Evolutionary conservation across 805 yeast species (phyloP).

Genomic region (Wickerhamiella kurtzmanii): DNA sequence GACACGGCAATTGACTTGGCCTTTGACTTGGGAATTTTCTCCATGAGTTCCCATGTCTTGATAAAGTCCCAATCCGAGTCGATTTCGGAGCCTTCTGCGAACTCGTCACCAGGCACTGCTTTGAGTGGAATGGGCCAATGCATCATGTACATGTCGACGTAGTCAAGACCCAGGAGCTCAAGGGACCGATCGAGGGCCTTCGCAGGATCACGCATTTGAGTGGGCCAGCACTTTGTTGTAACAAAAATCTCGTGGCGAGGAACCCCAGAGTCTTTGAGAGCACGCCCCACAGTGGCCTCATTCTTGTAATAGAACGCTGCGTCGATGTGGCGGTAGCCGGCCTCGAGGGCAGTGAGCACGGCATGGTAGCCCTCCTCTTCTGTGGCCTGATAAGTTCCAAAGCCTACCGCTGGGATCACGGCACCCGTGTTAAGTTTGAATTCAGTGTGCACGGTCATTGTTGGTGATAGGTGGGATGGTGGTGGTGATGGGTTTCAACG

Average conservation of each 20-base stretch:
- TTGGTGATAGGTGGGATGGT: not conserved
- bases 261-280: slow-evolving; percentile 27
- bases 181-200: slow-evolving; percentile 45
- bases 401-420: slow-evolving; percentile 12
- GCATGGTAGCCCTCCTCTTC: slow-evolving; percentile 23
- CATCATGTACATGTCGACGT: slow-evolving; percentile 57
- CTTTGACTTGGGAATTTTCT: slow-evolving; percentile 39
- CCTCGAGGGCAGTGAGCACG: slow-evolving; percentile 44
- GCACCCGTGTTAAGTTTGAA: slow-evolving; percentile 8
- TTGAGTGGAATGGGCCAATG: slow-evolving; percentile 31
- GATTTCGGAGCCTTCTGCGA: slow-evolving; percentile 8
- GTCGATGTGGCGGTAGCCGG: slow-evolving; percentile 66
- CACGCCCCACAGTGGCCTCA: slow-evolving; percentile 39
- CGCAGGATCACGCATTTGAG: slow-evolving; percentile 39
- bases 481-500: not conserved
- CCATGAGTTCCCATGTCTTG: slow-evolving; percentile 46
- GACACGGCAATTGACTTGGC: slow-evolving; percentile 60
- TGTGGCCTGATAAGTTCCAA: slow-evolving; percentile 10
- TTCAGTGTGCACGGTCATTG: not conserved
- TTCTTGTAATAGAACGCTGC: slow-evolving; percentile 57
- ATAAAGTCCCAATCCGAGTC: slow-evolving; percentile 28
- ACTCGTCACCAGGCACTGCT: slow-evolving; percentile 9
- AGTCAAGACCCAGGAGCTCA: slow-evolving; percentile 38
- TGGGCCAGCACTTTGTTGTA: slow-evolving; percentile 55
- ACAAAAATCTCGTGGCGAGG: slow-evolving; percentile 34